These are phyloP conservation scores for Neospermospora avenae DNA, from an alignment of 2,329 filamentous ascomycete species.

Conservation along the genomic window DNA sequence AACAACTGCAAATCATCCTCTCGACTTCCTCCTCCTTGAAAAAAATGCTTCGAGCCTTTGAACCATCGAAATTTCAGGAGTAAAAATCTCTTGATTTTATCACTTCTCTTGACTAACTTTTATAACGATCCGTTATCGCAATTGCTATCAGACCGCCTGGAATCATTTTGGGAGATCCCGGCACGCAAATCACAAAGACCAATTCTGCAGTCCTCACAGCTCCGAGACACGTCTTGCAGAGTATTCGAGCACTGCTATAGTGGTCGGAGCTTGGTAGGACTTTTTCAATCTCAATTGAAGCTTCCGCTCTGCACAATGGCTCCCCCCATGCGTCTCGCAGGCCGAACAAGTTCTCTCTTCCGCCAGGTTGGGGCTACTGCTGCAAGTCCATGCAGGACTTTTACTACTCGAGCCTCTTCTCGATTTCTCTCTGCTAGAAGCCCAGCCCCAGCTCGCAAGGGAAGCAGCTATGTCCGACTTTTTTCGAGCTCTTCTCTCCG, in stretches of 20 bases:
- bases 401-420: constrained; percentile 31
- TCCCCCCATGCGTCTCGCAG: constrained; percentile 33
- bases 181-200: constrained; percentile 6
- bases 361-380: constrained; percentile 31
- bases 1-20: not conserved
- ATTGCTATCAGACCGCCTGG: constrained; percentile 14
- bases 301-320: constrained; percentile 31
- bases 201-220: constrained; percentile 7
- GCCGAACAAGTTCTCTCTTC: constrained; percentile 33
- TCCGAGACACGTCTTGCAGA: constrained; percentile 12
- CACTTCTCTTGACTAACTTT: not conserved
- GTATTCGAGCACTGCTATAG: constrained; percentile 8
- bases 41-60: constrained; percentile 33
- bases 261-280: constrained; percentile 17
- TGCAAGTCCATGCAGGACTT: constrained; percentile 25
- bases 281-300: constrained; percentile 25
- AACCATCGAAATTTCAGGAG: constrained; percentile 30
- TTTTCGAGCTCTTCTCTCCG: constrained; percentile 32
- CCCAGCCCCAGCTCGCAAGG: constrained; percentile 26
- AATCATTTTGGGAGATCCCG: constrained; percentile 12
- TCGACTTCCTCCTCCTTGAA: constrained; percentile 19
- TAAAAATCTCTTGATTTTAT: constrained; percentile 15
- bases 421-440: constrained; percentile 27
- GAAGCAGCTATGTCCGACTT: constrained; percentile 27
- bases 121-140: constrained; percentile 17